Conservation (phyloP, 306 rosid species). For the Rosa multiflora region DNA sequence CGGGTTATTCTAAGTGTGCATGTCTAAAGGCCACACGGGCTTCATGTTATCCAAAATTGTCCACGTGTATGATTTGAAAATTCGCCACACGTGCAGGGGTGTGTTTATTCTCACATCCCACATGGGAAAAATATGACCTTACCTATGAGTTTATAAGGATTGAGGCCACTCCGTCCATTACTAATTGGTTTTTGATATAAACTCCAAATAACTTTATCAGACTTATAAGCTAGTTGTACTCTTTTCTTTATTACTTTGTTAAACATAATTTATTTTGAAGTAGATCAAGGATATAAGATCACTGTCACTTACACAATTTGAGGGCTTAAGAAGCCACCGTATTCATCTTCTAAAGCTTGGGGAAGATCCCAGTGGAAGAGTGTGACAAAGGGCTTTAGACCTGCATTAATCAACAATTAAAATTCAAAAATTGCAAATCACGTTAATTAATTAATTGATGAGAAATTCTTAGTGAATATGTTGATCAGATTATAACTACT, state of each 20-base stretch:
- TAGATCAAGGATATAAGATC: background rate
- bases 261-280: background rate
- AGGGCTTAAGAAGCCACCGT: slow-evolving; percentile 52
- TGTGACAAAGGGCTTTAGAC: slow-evolving; percentile 36
- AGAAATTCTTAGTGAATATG: background rate
- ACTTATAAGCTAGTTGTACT: background rate
- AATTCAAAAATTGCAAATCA: background rate
- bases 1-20: no score
- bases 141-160: no score
- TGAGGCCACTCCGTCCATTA: no score
- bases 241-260: background rate
- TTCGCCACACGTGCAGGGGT: no score
- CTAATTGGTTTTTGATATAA: no score
- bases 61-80: no score
- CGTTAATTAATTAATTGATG: background rate
- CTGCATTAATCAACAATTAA: slow-evolving; percentile 12
- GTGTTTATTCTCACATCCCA: no score
- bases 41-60: no score
- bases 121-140: no score
- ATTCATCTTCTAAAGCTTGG: slow-evolving; percentile 45
- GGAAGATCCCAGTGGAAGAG: slow-evolving; percentile 51
- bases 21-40: no score
- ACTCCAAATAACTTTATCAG: no score
- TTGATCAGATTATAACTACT: background rate
- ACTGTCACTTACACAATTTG: slow-evolving; percentile 41